Conservation (phyloP, 2,329 filamentous ascomycete genomes). For the Byssoonygena ceratinophila region DNA sequence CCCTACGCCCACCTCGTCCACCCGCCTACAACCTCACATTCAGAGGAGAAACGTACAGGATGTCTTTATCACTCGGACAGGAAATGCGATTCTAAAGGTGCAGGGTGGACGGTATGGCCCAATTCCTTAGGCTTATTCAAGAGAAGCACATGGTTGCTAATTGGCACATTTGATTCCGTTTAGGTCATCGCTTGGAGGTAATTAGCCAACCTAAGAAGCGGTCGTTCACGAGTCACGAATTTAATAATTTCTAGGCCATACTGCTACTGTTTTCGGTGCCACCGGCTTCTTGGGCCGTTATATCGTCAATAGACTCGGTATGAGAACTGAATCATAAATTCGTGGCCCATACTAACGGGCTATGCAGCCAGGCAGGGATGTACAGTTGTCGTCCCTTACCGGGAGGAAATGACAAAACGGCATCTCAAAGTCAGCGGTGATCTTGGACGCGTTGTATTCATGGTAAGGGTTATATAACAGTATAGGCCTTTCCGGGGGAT, state of each 20-base stretch:
- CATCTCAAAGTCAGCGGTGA: slow-evolving; percentile 96
- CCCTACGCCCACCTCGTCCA: slow-evolving; percentile 23
- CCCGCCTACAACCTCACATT: slow-evolving; percentile 30
- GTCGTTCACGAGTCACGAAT: slow-evolving; percentile 15
- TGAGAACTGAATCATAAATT: slow-evolving; percentile 15
- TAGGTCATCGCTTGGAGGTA: slow-evolving; percentile 82
- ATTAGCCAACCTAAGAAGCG: slow-evolving; percentile 17
- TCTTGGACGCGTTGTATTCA: slow-evolving; percentile 76
- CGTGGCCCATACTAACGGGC: slow-evolving; percentile 26
- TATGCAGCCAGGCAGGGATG: slow-evolving; percentile 74
- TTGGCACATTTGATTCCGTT: slow-evolving; percentile 13
- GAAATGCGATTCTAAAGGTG: slow-evolving; percentile 82
- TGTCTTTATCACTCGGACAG: slow-evolving; percentile 85
- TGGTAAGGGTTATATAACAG: slow-evolving; percentile 44
- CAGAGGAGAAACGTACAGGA: slow-evolving; percentile 56
- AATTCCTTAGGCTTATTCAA: not conserved
- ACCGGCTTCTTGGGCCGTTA: slow-evolving; percentile 93
- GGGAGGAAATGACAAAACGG: slow-evolving; percentile 95
- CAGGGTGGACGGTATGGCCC: slow-evolving; percentile 72
- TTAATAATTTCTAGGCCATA: slow-evolving; percentile 59
- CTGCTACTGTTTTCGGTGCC: slow-evolving; percentile 93
- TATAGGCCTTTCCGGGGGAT: not conserved
- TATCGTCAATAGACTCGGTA: slow-evolving; percentile 89
- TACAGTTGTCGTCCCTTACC: slow-evolving; percentile 83
- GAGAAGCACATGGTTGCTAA: slow-evolving; percentile 7